Evolutionary conservation across 345 rosid genomes (phyloP), one percentile per base, ranked within the genome.

Genomic region (Clarkia xantiana): DNA sequence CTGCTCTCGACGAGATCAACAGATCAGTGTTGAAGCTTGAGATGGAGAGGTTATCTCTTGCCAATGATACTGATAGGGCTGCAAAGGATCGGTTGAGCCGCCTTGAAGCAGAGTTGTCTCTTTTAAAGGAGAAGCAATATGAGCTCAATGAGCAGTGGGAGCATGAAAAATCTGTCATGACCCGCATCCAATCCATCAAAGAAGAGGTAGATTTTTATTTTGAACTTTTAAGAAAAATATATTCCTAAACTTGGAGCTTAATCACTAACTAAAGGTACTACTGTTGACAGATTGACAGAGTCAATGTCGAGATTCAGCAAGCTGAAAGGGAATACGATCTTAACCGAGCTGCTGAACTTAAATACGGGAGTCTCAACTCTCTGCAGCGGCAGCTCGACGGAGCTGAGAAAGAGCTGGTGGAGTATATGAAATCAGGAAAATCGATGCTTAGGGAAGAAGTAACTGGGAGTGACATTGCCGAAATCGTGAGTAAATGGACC

Each of bases 381-480:
- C 62, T 93, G 73, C 95, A 87, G 67, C 82, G 83, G 20, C 97
- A 87, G 53, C 88, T 93, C 62, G 76, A 54, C 51, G 66, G 23
- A 59, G 94, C 99, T 14, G 99, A 93, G 69, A 82, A 77, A 25
- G 97, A 93, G 76, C 68, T 93, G 42, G 73, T 81, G 49, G 95
- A 93, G 53, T 87, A 93, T 62, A 67, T 93, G 63, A 79, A 66
- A 18, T 87, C 97, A 1, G 97, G 97, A 14, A 82, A 87, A 59
- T 87, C 99, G 42, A 84, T 93, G 99, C 71, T 87, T 51, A 82
- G 97, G 57, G 97, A 87, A 74, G 99, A 87, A 77, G 99, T 93
- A 38, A 77, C 82, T 8, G 99, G 90, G 41, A 77, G 70, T 43
- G 97, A 93, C 54, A 87, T 87, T 45, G 95, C 97, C n/a, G 99